These are phyloP conservation scores for Trichomonas vaginalis DNA, from an alignment of 208 protist species.

Conservation along the genomic window DNA sequence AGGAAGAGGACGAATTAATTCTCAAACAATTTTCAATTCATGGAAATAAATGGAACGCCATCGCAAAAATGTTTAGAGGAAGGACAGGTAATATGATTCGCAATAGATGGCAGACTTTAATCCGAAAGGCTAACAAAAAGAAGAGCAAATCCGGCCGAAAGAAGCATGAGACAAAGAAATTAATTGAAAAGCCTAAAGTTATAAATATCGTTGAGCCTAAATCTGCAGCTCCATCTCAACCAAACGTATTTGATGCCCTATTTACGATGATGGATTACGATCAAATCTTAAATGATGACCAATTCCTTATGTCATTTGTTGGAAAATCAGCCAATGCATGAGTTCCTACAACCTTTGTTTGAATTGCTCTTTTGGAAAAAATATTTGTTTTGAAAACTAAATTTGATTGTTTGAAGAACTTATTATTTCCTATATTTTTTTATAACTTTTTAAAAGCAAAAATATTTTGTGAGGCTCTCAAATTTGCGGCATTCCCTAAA, in stretches of 20 bases:
- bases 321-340: not conserved
- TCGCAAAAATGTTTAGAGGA: not conserved
- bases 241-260: not conserved
- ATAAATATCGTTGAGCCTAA: not conserved
- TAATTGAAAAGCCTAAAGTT: not conserved
- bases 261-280: not conserved
- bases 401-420: no score
- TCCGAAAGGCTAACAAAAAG: not conserved
- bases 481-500: no score
- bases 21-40: not conserved
- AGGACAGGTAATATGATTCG: not conserved
- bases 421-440: no score
- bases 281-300: not conserved
- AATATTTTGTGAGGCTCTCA: no score
- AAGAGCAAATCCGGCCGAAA: not conserved
- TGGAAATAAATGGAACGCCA: not conserved
- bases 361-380: no score
- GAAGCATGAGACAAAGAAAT: not conserved
- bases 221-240: not conserved
- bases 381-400: no score
- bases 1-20: not conserved
- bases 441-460: no score
- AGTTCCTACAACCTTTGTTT: no score
- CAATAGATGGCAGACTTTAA: not conserved
- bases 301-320: not conserved